Conservation (phyloP, 176 grass and related monocot genomes). For the Oryza punctata region DNA sequence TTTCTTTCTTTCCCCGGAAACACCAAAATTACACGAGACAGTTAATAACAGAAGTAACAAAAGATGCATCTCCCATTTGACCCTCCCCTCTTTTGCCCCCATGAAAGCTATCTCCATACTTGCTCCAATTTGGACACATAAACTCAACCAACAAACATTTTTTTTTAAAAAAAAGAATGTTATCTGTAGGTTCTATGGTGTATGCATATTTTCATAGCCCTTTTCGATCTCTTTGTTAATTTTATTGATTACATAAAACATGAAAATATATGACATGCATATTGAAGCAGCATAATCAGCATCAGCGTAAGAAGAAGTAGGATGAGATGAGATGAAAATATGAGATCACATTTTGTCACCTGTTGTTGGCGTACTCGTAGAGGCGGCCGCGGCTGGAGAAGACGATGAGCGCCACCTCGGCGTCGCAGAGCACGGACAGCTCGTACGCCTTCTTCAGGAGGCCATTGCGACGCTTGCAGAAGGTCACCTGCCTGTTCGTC, state of each 20-base stretch:
- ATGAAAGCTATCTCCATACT: constrained; percentile 45
- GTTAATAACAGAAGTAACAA: constrained; percentile 55
- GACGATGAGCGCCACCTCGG: constrained; percentile 75
- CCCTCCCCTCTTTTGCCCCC: constrained; percentile 36
- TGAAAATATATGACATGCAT: too few relatives aligned
- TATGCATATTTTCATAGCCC: not conserved
- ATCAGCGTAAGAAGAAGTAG: not conserved
- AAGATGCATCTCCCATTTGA: constrained; percentile 62
- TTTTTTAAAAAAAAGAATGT: too few relatives aligned
- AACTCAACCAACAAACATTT: not conserved
- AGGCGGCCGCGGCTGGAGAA: constrained; percentile 84
- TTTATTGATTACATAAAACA: not conserved
- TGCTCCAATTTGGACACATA: constrained; percentile 55
- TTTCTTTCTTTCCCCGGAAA: constrained; percentile 54
- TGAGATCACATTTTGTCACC: constrained; percentile 29
- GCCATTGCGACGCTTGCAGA: constrained; percentile 86
- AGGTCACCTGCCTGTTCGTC: constrained; percentile 81
- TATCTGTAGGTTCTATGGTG: constrained; percentile 23
- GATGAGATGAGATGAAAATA: not conserved
- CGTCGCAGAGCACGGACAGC: constrained; percentile 79
- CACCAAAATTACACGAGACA: constrained; percentile 54
- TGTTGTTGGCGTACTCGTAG: constrained; percentile 81
- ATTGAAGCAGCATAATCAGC: not conserved
- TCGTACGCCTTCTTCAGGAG: constrained; percentile 87
- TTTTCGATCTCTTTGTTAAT: not conserved